Evolutionary conservation across 2,329 filamentous ascomycete species (phyloP).

Genomic region (Curvularia spicifera): DNA sequence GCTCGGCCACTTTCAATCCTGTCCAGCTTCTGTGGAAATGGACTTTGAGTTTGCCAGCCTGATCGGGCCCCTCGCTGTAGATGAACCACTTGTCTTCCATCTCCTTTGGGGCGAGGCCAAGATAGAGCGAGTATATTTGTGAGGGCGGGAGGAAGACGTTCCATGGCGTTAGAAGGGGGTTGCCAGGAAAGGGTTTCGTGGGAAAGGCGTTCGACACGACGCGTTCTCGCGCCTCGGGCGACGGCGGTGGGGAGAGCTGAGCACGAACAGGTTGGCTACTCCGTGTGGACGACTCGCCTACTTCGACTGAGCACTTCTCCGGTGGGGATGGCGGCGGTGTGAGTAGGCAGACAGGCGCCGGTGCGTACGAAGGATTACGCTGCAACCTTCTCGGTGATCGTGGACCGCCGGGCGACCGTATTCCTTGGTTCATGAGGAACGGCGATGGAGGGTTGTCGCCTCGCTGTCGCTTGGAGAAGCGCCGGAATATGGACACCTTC

Average conservation of each 20-base stretch:
- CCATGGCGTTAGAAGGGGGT: conserved; percentile 34
- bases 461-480: conserved; percentile 24
- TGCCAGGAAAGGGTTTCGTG: conserved; percentile 29
- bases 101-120: conserved; percentile 33
- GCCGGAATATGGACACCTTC: conserved; percentile 31
- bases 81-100: conserved; percentile 45
- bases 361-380: conserved; percentile 8
- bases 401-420: not conserved
- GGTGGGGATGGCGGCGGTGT: conserved; percentile 21
- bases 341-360: conserved; percentile 14
- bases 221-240: conserved; percentile 15
- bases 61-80: conserved; percentile 44
- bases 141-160: conserved; percentile 42
- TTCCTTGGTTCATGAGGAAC: conserved; percentile 9
- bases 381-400: conserved; percentile 8
- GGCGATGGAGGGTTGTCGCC: conserved; percentile 14
- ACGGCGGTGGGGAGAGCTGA: conserved; percentile 6
- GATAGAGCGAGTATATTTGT: conserved; percentile 40
- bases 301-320: conserved; percentile 9
- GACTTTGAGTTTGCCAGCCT: conserved; percentile 43
- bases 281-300: conserved; percentile 8
- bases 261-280: conserved; percentile 2
- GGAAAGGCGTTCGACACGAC: conserved; percentile 24
- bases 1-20: conserved; percentile 42
- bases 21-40: conserved; percentile 46